These are phyloP conservation scores for Debaryomyces castellii DNA, from an alignment of 805 yeast species.

Conservation along the genomic window DNA sequence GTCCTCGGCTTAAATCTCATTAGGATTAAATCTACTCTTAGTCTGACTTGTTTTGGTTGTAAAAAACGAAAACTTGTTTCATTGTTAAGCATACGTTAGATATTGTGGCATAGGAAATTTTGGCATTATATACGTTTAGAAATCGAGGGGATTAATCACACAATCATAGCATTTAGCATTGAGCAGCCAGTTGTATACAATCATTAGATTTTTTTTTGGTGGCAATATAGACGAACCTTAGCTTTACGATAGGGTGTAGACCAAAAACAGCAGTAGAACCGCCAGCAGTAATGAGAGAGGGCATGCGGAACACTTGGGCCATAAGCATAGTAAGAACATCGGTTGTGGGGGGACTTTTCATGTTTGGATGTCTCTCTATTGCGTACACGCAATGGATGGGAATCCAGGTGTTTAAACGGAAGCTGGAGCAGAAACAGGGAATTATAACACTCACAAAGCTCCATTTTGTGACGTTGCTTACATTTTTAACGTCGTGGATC, in stretches of 20 bases:
- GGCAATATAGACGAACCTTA: background rate
- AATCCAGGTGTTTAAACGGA: constrained; percentile 23
- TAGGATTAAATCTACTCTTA: no score
- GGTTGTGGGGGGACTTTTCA: constrained; percentile 19
- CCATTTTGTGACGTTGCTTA: constrained; percentile 55
- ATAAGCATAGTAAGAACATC: constrained; percentile 20
- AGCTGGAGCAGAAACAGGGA: constrained; percentile 36
- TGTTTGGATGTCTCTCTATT: constrained; percentile 37
- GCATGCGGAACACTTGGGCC: constrained; percentile 15
- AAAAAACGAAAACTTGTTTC: no score
- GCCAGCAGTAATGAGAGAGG: background rate
- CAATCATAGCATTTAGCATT: background rate
- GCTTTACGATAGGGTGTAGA: no score
- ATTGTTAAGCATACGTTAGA: background rate
- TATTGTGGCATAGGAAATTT: background rate
- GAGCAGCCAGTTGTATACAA: background rate
- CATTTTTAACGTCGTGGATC: constrained; percentile 48
- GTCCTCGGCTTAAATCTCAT: no score
- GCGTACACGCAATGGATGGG: constrained; percentile 47
- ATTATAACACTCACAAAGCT: constrained; percentile 55
- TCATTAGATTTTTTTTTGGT: background rate
- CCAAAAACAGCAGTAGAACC: no score
- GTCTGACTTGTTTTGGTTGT: no score
- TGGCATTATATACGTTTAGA: background rate
- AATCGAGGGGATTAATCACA: no score